A percentile compares a stretch with the other conserved stretches of the same genome.
Evolutionary conservation across 2,329 filamentous ascomycete species (phyloP).

Genomic region (Botrytis fabae): DNA sequence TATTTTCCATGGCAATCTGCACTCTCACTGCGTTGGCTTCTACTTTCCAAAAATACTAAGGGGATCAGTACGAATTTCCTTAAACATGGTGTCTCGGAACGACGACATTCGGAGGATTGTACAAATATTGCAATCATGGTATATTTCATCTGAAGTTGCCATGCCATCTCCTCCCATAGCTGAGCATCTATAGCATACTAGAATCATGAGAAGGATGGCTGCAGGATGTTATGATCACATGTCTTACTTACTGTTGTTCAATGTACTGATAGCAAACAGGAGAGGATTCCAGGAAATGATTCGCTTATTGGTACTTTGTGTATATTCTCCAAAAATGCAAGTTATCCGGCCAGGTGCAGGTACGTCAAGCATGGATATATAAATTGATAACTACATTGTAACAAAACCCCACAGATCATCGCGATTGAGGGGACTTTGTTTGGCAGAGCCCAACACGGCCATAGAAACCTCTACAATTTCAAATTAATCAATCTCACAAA

Average conservation of each 20-base stretch:
- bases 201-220: constrained; percentile 18
- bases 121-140: constrained; percentile 9
- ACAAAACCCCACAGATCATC: constrained; percentile 22
- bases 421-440: constrained; percentile 3
- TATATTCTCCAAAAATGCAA: constrained; percentile 15
- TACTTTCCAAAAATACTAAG: not conserved
- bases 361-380: constrained; percentile 15
- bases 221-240: constrained; percentile 23
- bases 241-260: constrained; percentile 19
- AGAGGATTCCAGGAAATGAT: not conserved
- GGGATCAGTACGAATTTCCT: not conserved
- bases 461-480: not conserved
- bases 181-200: constrained; percentile 7
- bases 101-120: constrained; percentile 15
- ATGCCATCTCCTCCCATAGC: constrained; percentile 7
- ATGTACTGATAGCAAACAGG: not conserved
- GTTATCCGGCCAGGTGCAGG: not conserved
- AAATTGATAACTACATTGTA: constrained; percentile 17
- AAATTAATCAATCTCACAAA: not conserved
- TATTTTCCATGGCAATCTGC: constrained; percentile 3
- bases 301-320: not conserved
- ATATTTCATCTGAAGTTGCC: constrained; percentile 21
- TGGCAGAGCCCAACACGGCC: not conserved
- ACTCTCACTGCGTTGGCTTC: not conserved
- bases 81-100: constrained; percentile 23